Evolutionary conservation across 345 rosid genomes (phyloP), one percentile per base, ranked within the genome.

Genomic region (Luvunga scandens): DNA sequence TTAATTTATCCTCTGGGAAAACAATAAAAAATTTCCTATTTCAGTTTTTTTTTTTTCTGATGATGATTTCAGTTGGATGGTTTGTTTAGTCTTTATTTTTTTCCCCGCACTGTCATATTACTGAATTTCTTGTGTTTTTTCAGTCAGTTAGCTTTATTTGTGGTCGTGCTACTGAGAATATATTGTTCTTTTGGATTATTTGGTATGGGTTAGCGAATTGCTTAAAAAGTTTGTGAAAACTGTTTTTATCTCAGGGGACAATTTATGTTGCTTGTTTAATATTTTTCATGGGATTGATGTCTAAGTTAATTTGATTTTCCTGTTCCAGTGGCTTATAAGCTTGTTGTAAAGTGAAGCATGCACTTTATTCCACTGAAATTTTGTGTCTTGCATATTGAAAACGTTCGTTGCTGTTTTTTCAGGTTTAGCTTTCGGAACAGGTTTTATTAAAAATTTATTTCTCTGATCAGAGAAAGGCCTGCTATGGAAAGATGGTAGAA

Each of bases 401-500:
- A 60, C 30, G 27, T 69, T 68, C 27, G 10, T 25, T 25, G 1
- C 31, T 36, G n/a, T 38, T 34, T 75, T 59, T 28, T 57, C 80
- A 83, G 85, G 80, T 60, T 71, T 25, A 39, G 33, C 25, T 30
- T 8, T 66, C n/a, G 2, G 25, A 16, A 33, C 19, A 8, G 14
- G 5, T 21, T 64, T 28, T 50, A 19, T 28, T 53, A 5, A 53
- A 53, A 53, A 18, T 53, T 61, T 16, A 78, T 68, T 38, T 34
- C 24, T 74, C 8, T 55, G 62, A 42, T 68, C 36, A 1, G 78
- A 73, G 48, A 4, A 72, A 73, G 63, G 66, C 56, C 56, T 80
- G 59, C 30, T 53, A 69, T 72, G 68, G 38, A 72, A 90, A 77
- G 36, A 96, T 94, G 99, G 89, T 64, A 71, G 90, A 89, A 68